These are phyloP conservation scores for Filosporella fistucella DNA, from an alignment of 495 filamentous ascomycete species.

Conservation along the genomic window DNA sequence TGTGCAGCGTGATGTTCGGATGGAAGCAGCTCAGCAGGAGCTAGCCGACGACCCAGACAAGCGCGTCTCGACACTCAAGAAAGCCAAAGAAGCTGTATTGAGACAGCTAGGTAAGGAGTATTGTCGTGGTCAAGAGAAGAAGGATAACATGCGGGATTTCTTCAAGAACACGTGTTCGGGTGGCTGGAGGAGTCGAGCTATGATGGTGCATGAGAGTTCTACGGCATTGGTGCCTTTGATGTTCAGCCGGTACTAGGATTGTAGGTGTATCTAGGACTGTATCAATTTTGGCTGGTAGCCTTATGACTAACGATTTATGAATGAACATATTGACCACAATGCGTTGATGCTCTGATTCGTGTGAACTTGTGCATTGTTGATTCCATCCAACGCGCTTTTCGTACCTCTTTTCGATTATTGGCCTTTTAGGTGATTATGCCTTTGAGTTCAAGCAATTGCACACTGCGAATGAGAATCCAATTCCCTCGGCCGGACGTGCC, in stretches of 20 bases:
- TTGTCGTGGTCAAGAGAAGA: conserved; percentile 14
- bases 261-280: conserved; percentile 5
- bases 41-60: conserved; percentile 25
- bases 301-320: background rate
- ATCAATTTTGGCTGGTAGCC: conserved; percentile 9
- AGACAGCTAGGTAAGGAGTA: conserved; percentile 27
- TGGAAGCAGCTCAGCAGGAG: conserved; percentile 19
- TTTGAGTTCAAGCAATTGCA: too few species aligned
- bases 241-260: conserved; percentile 35
- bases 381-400: too few species aligned
- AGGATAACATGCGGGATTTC: conserved; percentile 22
- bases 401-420: too few species aligned
- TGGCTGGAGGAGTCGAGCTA: conserved; percentile 36
- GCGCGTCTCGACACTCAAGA: conserved; percentile 19
- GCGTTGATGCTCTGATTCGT: too few species aligned
- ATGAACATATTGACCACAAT: too few species aligned
- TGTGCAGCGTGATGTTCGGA: conserved; percentile 21
- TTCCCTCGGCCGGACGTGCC: too few species aligned
- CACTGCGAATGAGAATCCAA: too few species aligned
- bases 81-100: conserved; percentile 22
- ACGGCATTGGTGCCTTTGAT: conserved; percentile 42
- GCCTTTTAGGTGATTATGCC: too few species aligned
- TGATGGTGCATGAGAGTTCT: conserved; percentile 33
- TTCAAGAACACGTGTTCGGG: conserved; percentile 26
- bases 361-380: too few species aligned